Base-by-base conservation (phyloP, 257 asterid species). In the Gentiana macrophylla region DNA sequence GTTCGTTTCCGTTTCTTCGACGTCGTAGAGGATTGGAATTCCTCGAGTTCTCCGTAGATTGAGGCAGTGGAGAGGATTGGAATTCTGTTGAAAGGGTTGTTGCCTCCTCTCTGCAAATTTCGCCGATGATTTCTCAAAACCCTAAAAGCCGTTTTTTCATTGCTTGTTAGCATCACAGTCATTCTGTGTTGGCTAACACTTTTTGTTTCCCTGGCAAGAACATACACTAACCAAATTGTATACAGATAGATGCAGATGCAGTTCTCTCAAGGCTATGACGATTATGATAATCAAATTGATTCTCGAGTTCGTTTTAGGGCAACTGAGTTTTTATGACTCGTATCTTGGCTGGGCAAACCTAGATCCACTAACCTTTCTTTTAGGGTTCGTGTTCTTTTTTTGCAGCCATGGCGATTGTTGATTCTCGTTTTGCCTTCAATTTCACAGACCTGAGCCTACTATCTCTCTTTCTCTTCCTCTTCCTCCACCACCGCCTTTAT, bases 321-420 rank as follows among this genome's bases (percentile, higher is more conserved):
- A 45, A 35, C 35, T 13, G 64, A 58, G 53, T 37, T 47, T 35
- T 50, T 12, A 49, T 55, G 52, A 57, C 56, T 57, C 59, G 63
- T 41, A 57, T 52, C 70, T 66, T 66, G 70, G 70, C 70, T n/a
- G 45, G 70, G 70, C 70, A 60, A 66, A 56, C 55, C 56, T 41
- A 5, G 46, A 3, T 2, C 12, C 53, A 57, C 35, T 38, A 62
- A 37, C 46, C 24, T 15, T 50, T 12, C 44, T 37, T 45, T 1
- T 38, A 11, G 36, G 47, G 51, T 53, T 36, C 53, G 6, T 41
- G 46, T 59, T 49, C 37, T 53, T 46, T 35, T 52, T 46, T 34
- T 43, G 61, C 67, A 62, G 67, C 67, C 67, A 62, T 62, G 67
- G 61, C 61, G 61, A 41, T 24, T 37, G 55, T 46, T 35, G 32